Evolutionary conservation across 352 stramenopile genomes (phyloP), one percentile per base, ranked within the genome.

Genomic region (Phytophthora fragariae): DNA sequence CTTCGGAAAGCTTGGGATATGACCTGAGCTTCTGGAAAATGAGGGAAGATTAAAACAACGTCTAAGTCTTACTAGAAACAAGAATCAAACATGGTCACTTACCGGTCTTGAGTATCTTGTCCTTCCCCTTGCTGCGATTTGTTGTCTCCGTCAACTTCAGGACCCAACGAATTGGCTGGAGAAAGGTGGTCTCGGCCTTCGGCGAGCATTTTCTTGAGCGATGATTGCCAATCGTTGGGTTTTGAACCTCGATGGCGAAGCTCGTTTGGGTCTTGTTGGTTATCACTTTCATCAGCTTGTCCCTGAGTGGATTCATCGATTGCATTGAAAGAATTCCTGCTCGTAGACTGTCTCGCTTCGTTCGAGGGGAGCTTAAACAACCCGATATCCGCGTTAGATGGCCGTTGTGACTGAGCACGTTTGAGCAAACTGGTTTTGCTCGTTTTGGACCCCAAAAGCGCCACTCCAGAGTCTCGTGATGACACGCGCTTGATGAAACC

Each of bases 131-230:
- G 53, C 21, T 70, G 66, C 12, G 37, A 64, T 37, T 37, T 68
- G 19, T 17, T 62, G 29, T 62, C 37, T 6, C 14, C 27, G 5
- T 72, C 67, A 7, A 61, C 47, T 62, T 73, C 68, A 14, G 62
- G 55, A 1, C 49, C 33, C 1, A 58, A 3, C n/a, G 63, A 58
- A 8, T 27, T 33, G 5, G 62, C 15, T 21, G 44, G 12, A 1
- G 71, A 68, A 1, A 31, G 3, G 56, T 73, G 63, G 7, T 75
- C 60, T 39, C 83, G 77, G 0, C 83, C 83, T 50, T 82, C 75
- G 0, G 80, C 83, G 0, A 92, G 75, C 31, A 90, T 74, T 53
- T 86, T 81, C 65, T 90, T 92, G 2, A 93, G 66, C 0, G 82
- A 90, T 8, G 59, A 68, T 31, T 92, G 86, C 84, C 85, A 93